These are phyloP conservation scores for Globisporangium sylvaticum DNA, from an alignment of 352 stramenopile species.

Conservation along the genomic window DNA sequence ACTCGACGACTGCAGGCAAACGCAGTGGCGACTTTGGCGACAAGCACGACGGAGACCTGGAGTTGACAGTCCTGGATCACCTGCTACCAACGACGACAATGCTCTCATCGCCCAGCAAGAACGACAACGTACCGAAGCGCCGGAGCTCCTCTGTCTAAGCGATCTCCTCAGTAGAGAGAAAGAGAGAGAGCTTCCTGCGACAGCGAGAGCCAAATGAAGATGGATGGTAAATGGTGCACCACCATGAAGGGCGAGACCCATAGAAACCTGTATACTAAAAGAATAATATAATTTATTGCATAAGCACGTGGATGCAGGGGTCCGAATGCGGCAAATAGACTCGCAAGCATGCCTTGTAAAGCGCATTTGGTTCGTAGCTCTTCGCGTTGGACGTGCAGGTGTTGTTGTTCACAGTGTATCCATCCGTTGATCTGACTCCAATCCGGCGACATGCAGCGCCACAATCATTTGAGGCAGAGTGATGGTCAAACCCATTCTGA, in stretches of 20 bases:
- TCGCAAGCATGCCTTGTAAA: too few relatives aligned
- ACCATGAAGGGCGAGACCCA: background rate
- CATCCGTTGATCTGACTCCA: background rate
- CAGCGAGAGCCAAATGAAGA: background rate
- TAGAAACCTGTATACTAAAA: background rate
- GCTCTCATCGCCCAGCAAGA: background rate
- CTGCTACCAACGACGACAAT: background rate
- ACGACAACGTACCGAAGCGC: slow-evolving; percentile 1
- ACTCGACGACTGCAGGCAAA: background rate
- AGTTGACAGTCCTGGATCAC: background rate
- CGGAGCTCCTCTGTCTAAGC: background rate
- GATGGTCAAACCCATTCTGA: background rate
- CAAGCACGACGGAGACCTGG: background rate
- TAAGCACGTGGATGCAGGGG: background rate
- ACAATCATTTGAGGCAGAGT: background rate
- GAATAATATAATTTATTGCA: background rate
- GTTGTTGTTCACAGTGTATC: background rate
- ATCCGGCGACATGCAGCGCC: too few relatives aligned
- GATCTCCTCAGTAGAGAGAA: background rate
- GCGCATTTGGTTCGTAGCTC: background rate
- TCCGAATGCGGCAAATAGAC: too few relatives aligned
- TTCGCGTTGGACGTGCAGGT: background rate
- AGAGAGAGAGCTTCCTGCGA: background rate
- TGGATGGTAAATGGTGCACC: background rate
- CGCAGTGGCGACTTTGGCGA: slow-evolving; percentile 3